Evolutionary conservation across 2,329 filamentous ascomycete species (phyloP).

Genomic region (Diplodia mutila): DNA sequence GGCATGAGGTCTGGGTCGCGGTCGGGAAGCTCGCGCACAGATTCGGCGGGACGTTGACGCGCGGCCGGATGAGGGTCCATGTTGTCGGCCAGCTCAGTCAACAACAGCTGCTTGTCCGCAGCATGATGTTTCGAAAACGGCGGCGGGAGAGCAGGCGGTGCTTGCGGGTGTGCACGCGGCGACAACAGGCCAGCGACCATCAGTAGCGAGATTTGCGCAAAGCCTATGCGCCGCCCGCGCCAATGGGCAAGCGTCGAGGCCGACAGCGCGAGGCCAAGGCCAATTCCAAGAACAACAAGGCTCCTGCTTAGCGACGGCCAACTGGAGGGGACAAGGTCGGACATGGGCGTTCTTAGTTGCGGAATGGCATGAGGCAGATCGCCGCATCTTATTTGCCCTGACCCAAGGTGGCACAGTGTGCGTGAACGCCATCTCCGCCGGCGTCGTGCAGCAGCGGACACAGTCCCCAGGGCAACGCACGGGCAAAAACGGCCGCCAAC

Average conservation of each 20-base stretch:
- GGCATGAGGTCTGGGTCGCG: conserved; percentile 11
- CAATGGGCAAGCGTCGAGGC: conserved; percentile 5
- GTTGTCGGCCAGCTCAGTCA: conserved; percentile 13
- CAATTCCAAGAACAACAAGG: conserved; percentile 6
- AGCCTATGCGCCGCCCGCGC: conserved; percentile 9
- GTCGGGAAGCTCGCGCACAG: not conserved
- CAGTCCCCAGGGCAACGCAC: conserved; percentile 15
- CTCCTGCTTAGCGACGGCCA: conserved; percentile 7
- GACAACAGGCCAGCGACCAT: conserved; percentile 2
- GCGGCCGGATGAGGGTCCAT: conserved; percentile 18
- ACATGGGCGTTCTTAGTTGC: conserved; percentile 1
- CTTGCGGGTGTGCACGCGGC: conserved; percentile 8
- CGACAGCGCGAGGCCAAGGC: not conserved
- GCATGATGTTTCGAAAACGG: conserved; percentile 12
- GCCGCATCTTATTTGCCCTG: conserved; percentile 14
- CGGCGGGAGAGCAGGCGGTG: not conserved
- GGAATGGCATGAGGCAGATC: conserved; percentile 1
- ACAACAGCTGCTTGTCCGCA: not conserved
- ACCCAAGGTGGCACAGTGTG: not conserved
- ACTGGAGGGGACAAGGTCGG: not conserved
- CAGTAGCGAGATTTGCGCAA: conserved; percentile 15
- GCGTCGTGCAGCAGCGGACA: conserved; percentile 1
- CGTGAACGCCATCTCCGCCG: conserved; percentile 3
- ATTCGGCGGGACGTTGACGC: conserved; percentile 19
- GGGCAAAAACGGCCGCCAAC: conserved; percentile 8